These are phyloP conservation scores for Solanum gandarillasii DNA, from an alignment of 257 asterid species.

Conservation along the genomic window DNA sequence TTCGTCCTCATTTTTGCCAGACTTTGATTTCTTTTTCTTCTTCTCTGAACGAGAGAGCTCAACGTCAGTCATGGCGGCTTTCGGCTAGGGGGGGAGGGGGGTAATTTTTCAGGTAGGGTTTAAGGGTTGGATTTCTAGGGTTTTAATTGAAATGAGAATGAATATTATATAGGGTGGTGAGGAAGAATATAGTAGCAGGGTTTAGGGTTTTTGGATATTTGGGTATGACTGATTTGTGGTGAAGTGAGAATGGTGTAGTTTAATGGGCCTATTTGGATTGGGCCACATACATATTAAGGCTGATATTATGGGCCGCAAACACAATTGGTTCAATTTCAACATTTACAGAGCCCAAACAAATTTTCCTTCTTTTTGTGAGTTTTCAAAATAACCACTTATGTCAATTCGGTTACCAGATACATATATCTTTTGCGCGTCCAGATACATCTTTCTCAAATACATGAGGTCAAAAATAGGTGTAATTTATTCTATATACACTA, in stretches of 20 bases:
- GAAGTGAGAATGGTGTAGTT: background rate
- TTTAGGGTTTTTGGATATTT: background rate
- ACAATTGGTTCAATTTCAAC: background rate
- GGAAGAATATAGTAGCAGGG: background rate
- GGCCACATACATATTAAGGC: background rate
- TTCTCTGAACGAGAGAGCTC: slow-evolving; percentile 58
- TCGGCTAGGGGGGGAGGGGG: background rate
- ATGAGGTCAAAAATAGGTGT: too few species aligned
- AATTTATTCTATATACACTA: too few species aligned
- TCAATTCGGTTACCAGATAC: background rate
- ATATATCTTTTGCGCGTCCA: background rate
- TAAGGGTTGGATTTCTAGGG: slow-evolving; percentile 28
- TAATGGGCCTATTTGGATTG: background rate
- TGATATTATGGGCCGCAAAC: background rate
- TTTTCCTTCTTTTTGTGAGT: background rate
- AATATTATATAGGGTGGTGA: background rate
- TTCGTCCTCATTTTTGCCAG: slow-evolving; percentile 7
- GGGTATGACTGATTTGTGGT: background rate
- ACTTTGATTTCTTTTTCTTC: slow-evolving; percentile 57
- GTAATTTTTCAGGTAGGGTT: background rate
- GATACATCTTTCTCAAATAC: background rate
- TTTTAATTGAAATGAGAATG: slow-evolving; percentile 3
- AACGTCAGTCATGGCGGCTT: slow-evolving; percentile 55
- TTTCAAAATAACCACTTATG: too few species aligned
- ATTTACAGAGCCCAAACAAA: background rate